A percentile compares a stretch with the other conserved stretches of the same genome.
Evolutionary conservation across 106 monocot species (phyloP).

Genomic region (Hemerocallis citrina): DNA sequence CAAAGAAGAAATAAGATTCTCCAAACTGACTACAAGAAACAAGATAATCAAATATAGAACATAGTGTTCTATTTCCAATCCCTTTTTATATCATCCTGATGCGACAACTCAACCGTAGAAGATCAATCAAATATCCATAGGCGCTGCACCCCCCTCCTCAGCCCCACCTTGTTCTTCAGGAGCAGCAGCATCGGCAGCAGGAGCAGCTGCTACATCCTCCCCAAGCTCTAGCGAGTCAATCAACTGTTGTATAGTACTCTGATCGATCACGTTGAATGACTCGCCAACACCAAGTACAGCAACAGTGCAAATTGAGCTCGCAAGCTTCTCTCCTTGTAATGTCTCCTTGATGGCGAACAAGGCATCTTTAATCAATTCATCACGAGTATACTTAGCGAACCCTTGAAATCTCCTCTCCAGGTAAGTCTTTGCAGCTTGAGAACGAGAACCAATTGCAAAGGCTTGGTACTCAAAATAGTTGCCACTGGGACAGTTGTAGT

Average conservation of each 20-base stretch:
- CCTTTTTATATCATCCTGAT: no score
- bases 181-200: constrained; percentile 2
- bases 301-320: constrained; percentile 68
- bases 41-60: no score
- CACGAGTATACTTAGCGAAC: constrained; percentile 42
- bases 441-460: constrained; percentile 88
- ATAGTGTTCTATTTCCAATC: no score
- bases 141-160: constrained; percentile 26
- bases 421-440: constrained; percentile 88
- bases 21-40: no score
- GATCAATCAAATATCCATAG: constrained; percentile 63
- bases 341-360: constrained; percentile 93
- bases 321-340: constrained; percentile 84
- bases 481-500: constrained; percentile 93
- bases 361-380: constrained; percentile 81
- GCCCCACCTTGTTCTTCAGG: constrained; percentile 18
- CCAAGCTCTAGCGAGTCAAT: constrained; percentile 58
- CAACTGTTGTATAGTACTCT: constrained; percentile 50
- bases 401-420: constrained; percentile 53
- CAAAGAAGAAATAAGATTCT: neutral
- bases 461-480: constrained; percentile 98
- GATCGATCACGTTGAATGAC: constrained; percentile 60
- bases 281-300: constrained; percentile 76
- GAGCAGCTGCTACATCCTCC: constrained; percentile 31
- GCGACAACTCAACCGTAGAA: neutral